Evolutionary conservation across 2,329 filamentous ascomycete species (phyloP), one percentile per base, ranked within the genome.

Genomic region (Sporothrix brasiliensis): DNA sequence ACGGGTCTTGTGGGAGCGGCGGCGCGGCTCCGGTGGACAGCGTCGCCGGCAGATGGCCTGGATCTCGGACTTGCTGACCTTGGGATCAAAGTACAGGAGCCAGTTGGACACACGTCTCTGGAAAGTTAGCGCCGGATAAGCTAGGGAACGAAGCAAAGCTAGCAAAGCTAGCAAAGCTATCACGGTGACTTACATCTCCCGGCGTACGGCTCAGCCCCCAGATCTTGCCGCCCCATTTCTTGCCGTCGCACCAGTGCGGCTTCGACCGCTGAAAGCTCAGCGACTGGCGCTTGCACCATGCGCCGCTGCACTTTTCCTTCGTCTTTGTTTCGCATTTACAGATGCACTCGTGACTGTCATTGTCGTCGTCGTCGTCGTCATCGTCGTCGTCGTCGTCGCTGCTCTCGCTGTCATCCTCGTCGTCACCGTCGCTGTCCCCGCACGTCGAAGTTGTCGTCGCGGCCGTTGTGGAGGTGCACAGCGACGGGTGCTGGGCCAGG

Each of bases 221-320:
- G 49, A 74, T 44, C 21, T 72, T 72, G 67, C 72, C 72, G 50
- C 72, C 73, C 73, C 73, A 74, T 24, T 52, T 67, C 53, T 66
- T 54, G 52, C 73, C 73, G 44, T 73, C 73, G 39, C 72, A 72
- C 73, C 73, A 74, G 58, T 74, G 73, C 14, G 73, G 68, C 11
- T 24, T 60, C 5, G 73, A 9, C 10, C 49, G 63, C 14, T 34
- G 19, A 19, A 69, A 52, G 41, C 56, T 3, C 13, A 73, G 67
- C 3, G 72, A 56, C 41, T 50, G 61, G n/a, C 41, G 39, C n/a
- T n/a, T 39, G 68, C 70, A 72, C 19, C 49, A 39, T 1, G 11
- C 2, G 27, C 68, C 68, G 30, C 21, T 9, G 50, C 68, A 70
- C 21, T 41, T 67, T 27, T 34, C 61, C 16, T 53, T 61, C n/a